Percentiles rank a stretch among this genome's conserved stretches.
Conservation (phyloP, 2,329 filamentous ascomycete genomes). For the Claviceps citrina region DNA sequence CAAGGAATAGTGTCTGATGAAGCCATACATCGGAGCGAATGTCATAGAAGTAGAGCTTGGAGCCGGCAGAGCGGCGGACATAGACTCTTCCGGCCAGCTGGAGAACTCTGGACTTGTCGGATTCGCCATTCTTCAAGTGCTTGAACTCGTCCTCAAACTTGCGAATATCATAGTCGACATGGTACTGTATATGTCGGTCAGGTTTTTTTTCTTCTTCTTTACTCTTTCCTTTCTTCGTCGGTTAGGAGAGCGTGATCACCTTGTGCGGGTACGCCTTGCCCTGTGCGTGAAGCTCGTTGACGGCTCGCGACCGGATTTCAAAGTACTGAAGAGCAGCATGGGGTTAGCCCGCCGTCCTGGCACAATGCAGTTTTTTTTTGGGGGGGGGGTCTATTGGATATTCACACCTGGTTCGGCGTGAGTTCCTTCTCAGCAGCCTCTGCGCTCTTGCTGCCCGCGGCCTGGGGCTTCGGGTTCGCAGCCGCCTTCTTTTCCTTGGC, state of each 20-base stretch:
- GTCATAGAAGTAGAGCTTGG: slow-evolving; percentile 86
- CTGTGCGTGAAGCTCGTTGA: slow-evolving; percentile 33
- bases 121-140: slow-evolving; percentile 76
- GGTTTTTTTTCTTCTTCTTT: neutral
- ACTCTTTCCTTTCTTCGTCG: neutral
- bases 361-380: no score
- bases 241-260: no score
- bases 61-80: slow-evolving; percentile 65
- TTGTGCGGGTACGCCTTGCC: slow-evolving; percentile 64
- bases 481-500: slow-evolving; percentile 81
- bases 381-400: no score
- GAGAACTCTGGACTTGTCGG: slow-evolving; percentile 58
- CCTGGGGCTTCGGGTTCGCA: slow-evolving; percentile 48
- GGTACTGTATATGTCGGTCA: slow-evolving; percentile 37
- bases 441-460: slow-evolving; percentile 36
- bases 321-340: slow-evolving; percentile 45
- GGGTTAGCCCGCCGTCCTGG: neutral
- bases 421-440: slow-evolving; percentile 46
- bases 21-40: slow-evolving; percentile 21
- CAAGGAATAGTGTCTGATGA: neutral
- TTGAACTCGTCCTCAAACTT: slow-evolving; percentile 68
- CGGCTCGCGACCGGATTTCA: slow-evolving; percentile 75
- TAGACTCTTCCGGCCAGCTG: slow-evolving; percentile 76
- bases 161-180: slow-evolving; percentile 66
- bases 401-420: slow-evolving; percentile 37